phyloP scores from a whole-genome alignment of 2,329 filamentous ascomycete genomes.

The Fusarium sp. region DNA sequence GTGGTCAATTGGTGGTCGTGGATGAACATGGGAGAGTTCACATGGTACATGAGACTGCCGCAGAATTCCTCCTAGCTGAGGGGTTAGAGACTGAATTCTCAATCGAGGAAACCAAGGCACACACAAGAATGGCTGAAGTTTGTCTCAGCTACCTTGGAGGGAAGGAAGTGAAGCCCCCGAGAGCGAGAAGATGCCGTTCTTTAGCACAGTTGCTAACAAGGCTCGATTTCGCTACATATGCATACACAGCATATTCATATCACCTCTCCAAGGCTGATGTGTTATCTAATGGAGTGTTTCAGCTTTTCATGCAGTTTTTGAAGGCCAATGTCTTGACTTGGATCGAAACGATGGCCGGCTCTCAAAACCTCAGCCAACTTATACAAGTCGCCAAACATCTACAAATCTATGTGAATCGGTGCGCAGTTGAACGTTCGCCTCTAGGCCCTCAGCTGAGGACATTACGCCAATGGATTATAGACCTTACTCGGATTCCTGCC shows the following conservation, averaged over 20 bases:
- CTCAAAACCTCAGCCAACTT: conserved; percentile 26
- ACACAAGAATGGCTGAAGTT: conserved; percentile 49
- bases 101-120: conserved; percentile 43
- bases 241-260: conserved; percentile 48
- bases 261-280: conserved; percentile 48
- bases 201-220: conserved; percentile 13
- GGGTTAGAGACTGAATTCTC: conserved; percentile 47
- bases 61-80: conserved; percentile 45
- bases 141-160: conserved; percentile 48
- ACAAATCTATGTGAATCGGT: conserved; percentile 35
- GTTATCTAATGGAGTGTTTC: conserved; percentile 35
- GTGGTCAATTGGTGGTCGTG: conserved; percentile 53
- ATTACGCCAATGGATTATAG: conserved; percentile 26
- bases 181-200: conserved; percentile 32
- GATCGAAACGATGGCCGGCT: conserved; percentile 48
- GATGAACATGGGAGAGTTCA: conserved; percentile 48
- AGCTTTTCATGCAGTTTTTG: conserved; percentile 46
- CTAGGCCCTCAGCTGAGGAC: conserved; percentile 27
- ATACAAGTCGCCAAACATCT: conserved; percentile 34
- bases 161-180: conserved; percentile 51
- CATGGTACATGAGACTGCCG: conserved; percentile 55
- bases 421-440: conserved; percentile 30
- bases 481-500: conserved; percentile 46
- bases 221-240: conserved; percentile 45
- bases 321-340: conserved; percentile 51